Evolutionary conservation across 78 protist genomes (phyloP), one percentile per base, ranked within the genome.

Genomic region (Dictyostelium brefeldianum): DNA sequence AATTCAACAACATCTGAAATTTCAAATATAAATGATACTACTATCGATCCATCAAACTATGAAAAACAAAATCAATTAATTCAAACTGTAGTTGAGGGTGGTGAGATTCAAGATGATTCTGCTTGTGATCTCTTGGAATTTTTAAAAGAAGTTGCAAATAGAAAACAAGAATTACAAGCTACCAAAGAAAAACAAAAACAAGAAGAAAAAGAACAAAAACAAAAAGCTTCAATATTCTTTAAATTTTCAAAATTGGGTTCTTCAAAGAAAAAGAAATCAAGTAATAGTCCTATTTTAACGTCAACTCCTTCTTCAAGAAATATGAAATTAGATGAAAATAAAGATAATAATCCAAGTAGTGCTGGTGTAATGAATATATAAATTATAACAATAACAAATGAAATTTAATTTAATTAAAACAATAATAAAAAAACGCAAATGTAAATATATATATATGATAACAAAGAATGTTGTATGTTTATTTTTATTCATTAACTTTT

Each of bases 1-100:
- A 67, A 67, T 15, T 67, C 75, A 1, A 67, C 75, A 15, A 67
- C 75, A 6, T 67, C 75, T 17, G 75, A 67, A 67, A 67, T 67
- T 20, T 67, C 75, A 17, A 15, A 29, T 31, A 41, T 36, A 3
- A 41, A 29, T 73, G 20, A 15, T 11, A 5, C 31, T 46, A 17
- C 4, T 22, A 10, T 11, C 9, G 70, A 62, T 3, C 70, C 70
- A 22, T 25, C 70, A 22, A 48, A n/a, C 29, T 56, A 18, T 36
- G 91, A 83, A 74, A 51, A 78, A 3, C 80, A 83, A 47, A 75
- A 82, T 53, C 18, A 62, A 27, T 41, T 83, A 22, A 83, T 83
- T 43, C 91, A 83, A 65, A 79, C 91, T 10, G 75, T 36, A n/a
- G 91, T 83, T 15, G 91, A 83, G 7, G 91, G 91, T 43, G 80